phyloP scores from a whole-genome alignment of 352 stramenopile genomes.

The Globisporangium nunn region DNA sequence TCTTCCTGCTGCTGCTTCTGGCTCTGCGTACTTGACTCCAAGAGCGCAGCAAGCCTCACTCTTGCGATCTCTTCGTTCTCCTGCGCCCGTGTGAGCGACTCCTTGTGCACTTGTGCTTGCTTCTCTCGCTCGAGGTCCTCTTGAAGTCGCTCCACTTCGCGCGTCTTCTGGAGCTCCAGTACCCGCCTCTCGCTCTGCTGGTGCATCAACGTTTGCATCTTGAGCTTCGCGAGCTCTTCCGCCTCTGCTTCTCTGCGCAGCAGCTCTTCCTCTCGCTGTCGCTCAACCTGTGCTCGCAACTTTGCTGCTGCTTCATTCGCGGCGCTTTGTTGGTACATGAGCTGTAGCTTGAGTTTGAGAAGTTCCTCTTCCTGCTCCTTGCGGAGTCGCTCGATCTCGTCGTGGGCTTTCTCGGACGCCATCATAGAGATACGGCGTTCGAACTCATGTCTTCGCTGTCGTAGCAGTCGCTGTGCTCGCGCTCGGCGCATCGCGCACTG shows the following conservation, averaged over 20 bases:
- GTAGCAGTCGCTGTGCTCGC: slow-evolving; percentile 30
- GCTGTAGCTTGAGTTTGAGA: slow-evolving; percentile 51
- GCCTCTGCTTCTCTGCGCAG: slow-evolving; percentile 36
- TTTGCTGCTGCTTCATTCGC: slow-evolving; percentile 41
- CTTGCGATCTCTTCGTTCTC: slow-evolving; percentile 56
- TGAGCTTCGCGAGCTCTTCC: slow-evolving; percentile 43
- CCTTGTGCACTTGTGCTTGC: slow-evolving; percentile 28
- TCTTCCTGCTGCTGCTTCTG: slow-evolving; percentile 30
- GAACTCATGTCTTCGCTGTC: slow-evolving; percentile 51
- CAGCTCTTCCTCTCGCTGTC: slow-evolving; percentile 40
- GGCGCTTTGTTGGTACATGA: slow-evolving; percentile 43
- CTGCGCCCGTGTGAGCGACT: slow-evolving; percentile 39
- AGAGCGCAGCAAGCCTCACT: slow-evolving; percentile 42
- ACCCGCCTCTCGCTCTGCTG: slow-evolving; percentile 35
- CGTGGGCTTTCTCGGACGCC: slow-evolving; percentile 69
- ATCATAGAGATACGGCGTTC: slow-evolving; percentile 77
- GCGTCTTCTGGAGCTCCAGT: slow-evolving; percentile 22
- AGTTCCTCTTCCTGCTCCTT: slow-evolving; percentile 71
- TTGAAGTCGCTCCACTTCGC: slow-evolving; percentile 30
- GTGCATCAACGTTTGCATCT: slow-evolving; percentile 48
- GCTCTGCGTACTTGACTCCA: slow-evolving; percentile 24
- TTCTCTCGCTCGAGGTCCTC: slow-evolving; percentile 41
- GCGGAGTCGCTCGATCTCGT: slow-evolving; percentile 72
- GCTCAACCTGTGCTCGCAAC: slow-evolving; percentile 34
- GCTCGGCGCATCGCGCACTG: slow-evolving; percentile 51